phyloP scores from a whole-genome alignment of 768 basidiomycete species.

The Lactifluus volemus region DNA sequence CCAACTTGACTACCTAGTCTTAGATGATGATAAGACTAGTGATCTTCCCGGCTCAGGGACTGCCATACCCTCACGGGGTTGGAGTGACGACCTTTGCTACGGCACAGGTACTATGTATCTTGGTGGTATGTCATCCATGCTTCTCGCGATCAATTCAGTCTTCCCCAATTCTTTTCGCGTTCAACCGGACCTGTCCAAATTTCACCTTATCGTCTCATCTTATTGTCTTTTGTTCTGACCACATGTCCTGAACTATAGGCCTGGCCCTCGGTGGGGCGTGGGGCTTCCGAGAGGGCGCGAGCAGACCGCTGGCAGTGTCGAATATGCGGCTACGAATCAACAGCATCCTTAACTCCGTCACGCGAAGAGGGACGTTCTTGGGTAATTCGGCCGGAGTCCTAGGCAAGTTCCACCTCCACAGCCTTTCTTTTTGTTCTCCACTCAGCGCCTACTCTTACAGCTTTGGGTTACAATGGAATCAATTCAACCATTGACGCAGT shows the following conservation, averaged over 20 bases:
- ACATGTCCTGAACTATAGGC: constrained; percentile 75
- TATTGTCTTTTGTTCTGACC: constrained; percentile 71
- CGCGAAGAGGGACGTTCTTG: constrained; percentile 93
- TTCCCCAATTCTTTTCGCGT: constrained; percentile 34
- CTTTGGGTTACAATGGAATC: constrained; percentile 91
- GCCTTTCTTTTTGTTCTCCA: constrained; percentile 33
- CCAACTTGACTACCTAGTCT: constrained; percentile 88
- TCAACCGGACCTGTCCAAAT: constrained; percentile 40
- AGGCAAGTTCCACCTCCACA: constrained; percentile 52
- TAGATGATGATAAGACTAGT: constrained; percentile 94
- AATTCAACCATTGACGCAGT: constrained; percentile 88
- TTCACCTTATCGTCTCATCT: constrained; percentile 30
- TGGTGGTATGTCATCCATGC: constrained; percentile 58
- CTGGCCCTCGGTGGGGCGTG: constrained; percentile 90
- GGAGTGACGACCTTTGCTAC: constrained; percentile 99
- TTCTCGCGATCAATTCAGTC: constrained; percentile 24
- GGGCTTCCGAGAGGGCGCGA: constrained; percentile 92
- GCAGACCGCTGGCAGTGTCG: constrained; percentile 77
- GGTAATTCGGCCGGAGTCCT: constrained; percentile 98
- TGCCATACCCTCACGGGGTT: constrained; percentile 91
- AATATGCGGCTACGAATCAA: constrained; percentile 90
- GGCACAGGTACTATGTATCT: constrained; percentile 99
- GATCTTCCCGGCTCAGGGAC: constrained; percentile 84
- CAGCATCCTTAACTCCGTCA: constrained; percentile 93
- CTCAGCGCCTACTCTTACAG: constrained; percentile 39